Evolutionary conservation across 352 stramenopile genomes (phyloP).

Genomic region (Phytopythium litorale): DNA sequence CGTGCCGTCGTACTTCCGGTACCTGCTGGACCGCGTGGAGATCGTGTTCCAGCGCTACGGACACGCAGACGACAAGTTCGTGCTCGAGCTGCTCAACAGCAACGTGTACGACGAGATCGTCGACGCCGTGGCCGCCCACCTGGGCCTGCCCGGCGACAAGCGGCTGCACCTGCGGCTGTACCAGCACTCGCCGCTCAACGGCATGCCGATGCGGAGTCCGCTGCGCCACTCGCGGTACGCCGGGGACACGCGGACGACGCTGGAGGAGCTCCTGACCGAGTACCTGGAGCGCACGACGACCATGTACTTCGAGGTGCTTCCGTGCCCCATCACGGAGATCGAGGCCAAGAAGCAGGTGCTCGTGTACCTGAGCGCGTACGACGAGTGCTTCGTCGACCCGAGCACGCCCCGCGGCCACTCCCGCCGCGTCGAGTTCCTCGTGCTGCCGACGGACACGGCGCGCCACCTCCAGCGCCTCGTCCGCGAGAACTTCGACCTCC

Average conservation of each 20-base stretch:
- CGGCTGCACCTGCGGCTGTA: constrained; percentile 71
- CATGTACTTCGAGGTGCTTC: constrained; percentile 73
- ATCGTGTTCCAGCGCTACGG: constrained; percentile 61
- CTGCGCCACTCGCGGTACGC: constrained; percentile 63
- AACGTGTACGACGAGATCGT: constrained; percentile 77
- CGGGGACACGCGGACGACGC: constrained; percentile 48
- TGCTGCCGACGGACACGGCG: constrained; percentile 48
- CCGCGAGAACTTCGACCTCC: constrained; percentile 35
- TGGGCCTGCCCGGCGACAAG: constrained; percentile 39
- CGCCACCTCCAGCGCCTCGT: constrained; percentile 53
- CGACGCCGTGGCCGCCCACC: constrained; percentile 38
- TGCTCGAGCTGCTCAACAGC: constrained; percentile 55
- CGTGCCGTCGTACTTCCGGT: constrained; percentile 78
- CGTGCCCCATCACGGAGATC: constrained; percentile 78
- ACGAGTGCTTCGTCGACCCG: constrained; percentile 55
- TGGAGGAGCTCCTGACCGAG: constrained; percentile 71
- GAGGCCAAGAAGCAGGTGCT: constrained; percentile 80
- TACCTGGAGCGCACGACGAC: constrained; percentile 64
- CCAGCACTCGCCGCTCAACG: constrained; percentile 69
- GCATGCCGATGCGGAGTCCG: constrained; percentile 57
- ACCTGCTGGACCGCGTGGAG: constrained; percentile 78
- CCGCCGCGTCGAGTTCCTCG: constrained; percentile 58
- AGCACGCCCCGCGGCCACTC: constrained; percentile 19
- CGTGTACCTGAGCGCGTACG: constrained; percentile 77
- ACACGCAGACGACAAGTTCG: constrained; percentile 42